Conservation (phyloP, 2,329 filamentous ascomycete species). For the Alternaria consortialis region DNA sequence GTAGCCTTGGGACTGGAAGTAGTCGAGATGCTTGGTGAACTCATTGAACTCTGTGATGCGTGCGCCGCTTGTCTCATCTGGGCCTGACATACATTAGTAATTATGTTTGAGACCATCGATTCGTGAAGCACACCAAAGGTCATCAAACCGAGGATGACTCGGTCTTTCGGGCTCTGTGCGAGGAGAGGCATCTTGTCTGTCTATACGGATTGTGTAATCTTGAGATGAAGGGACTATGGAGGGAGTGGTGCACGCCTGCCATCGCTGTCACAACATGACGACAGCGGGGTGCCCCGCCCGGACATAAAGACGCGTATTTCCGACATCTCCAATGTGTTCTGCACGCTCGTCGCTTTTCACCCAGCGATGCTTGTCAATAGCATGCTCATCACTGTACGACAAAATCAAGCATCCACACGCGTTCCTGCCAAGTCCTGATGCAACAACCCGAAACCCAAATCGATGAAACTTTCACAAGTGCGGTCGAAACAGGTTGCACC, state of each 20-base stretch:
- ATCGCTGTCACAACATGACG: conserved; percentile 17
- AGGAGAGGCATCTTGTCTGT: conserved; percentile 36
- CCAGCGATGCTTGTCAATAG: not conserved
- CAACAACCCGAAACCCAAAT: not conserved
- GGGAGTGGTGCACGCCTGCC: not conserved
- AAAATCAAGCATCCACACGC: not conserved
- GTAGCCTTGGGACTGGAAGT: conserved; percentile 81
- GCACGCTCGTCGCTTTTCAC: not conserved
- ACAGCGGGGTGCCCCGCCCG: conserved; percentile 26
- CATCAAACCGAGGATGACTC: conserved; percentile 86
- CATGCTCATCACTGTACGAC: not conserved
- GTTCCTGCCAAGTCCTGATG: conserved; percentile 5
- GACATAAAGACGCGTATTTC: conserved; percentile 7
- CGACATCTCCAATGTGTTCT: not conserved
- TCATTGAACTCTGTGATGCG: conserved; percentile 76
- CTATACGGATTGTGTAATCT: not conserved
- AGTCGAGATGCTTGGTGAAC: conserved; percentile 76
- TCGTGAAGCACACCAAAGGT: conserved; percentile 67
- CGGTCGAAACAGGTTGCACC: not conserved
- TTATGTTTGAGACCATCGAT: not conserved
- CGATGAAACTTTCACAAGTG: not conserved
- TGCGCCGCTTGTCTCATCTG: conserved; percentile 67
- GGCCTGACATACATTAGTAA: conserved; percentile 53
- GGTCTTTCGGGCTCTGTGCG: conserved; percentile 62
- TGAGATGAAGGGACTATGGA: not conserved